These are phyloP conservation scores for Schizopora paradoxa DNA, from an alignment of 1,284 basidiomycete genomes.

Conservation along the genomic window DNA sequence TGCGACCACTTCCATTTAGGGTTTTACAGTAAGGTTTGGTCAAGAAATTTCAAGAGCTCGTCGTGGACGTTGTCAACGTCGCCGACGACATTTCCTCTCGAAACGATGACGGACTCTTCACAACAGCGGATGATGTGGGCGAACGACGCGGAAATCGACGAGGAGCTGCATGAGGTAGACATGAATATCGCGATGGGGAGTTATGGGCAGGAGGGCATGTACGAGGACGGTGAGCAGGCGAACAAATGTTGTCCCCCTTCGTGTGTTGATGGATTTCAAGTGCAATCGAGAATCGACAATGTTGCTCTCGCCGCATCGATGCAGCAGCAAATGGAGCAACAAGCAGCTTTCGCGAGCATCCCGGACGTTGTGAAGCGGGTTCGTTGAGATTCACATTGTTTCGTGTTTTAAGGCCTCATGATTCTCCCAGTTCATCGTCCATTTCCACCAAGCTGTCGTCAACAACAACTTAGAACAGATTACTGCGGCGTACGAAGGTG, in stretches of 20 bases:
- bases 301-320: constrained; percentile 53
- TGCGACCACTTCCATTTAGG: no score
- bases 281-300: constrained; percentile 59
- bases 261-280: constrained; percentile 22
- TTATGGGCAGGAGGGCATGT: constrained; percentile 61
- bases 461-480: constrained; percentile 88
- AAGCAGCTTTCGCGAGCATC: constrained; percentile 70
- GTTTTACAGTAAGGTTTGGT: no score
- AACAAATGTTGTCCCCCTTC: constrained; percentile 1
- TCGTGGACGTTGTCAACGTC: background rate
- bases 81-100: background rate
- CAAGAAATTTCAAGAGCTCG: background rate
- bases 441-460: constrained; percentile 84
- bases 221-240: constrained; percentile 58
- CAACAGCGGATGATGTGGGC: constrained; percentile 69
- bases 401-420: constrained; percentile 2
- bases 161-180: constrained; percentile 68
- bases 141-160: constrained; percentile 68
- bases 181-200: constrained; percentile 64
- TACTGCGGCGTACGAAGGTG: constrained; percentile 88
- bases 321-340: constrained; percentile 77
- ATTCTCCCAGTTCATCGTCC: constrained; percentile 71
- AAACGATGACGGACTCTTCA: constrained; percentile 23
- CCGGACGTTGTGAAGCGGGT: constrained; percentile 79
- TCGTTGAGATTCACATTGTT: constrained; percentile 29